Evolutionary conservation across 129 eudicot genomes (phyloP), one percentile per base, ranked within the genome.

Genomic region (sunflower (Helianthus annuus)): DNA sequence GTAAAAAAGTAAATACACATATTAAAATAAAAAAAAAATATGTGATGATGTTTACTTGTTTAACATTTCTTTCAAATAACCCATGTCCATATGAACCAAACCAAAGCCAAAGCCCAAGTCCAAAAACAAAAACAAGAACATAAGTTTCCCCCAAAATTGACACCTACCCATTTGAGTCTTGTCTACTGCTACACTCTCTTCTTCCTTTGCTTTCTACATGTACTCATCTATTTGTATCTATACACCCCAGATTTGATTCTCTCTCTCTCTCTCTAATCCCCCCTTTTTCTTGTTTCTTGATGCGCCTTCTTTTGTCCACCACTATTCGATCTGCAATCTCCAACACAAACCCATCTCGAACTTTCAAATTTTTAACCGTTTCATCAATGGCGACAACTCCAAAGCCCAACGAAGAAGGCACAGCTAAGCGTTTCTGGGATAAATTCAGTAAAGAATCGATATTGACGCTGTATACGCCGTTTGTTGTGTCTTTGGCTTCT

Each of bases 401-500:
- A 46, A 87, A 80, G 83, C 54, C 84, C 36, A 79, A 76, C 19
- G 89, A 86, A 56, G 87, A 78, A 42, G 90, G 95, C 10, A 65
- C 83, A 48, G 91, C 92, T 1, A 77, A 75, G 66, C 86, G 85
- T 59, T 86, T 80, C 1, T 94, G 97, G 97, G 79, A 73, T 66
- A 94, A 85, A 51, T 83, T 68, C 55, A 78, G 60, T 27, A 80
- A 78, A 34, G 96, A 87, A 46, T 78, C 86, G 69, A 54, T 76
- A 27, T 66, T 80, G 46, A 83, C 98, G 46, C 83, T 90, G 13
- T 90, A 78, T 71, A 73, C 89, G 6, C 98, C 98, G 2, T 90
- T 94, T 75, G 71, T 90, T 10, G 76, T 94, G 65, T 82, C 80
- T 44, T 73, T 94, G 86, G 96, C 98, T 72, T 82, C 97, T 45